Conservation (phyloP, 2,329 filamentous ascomycete genomes). For the Westerdykella sp. region DNA sequence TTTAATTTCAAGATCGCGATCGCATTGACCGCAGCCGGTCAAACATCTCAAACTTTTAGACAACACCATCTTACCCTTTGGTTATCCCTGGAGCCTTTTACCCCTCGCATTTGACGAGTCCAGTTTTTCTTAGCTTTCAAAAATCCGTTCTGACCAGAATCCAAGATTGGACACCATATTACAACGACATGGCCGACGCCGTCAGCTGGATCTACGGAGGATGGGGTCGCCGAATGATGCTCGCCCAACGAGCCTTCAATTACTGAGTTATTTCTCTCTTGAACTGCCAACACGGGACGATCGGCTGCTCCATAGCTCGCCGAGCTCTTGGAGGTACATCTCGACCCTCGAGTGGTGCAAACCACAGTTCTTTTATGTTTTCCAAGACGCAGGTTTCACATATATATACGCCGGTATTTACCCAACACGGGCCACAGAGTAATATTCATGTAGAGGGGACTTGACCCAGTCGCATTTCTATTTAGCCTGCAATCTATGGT, state of each 20-base stretch:
- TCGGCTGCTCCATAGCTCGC: constrained; percentile 6
- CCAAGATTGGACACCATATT: constrained; percentile 29
- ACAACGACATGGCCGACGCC: constrained; percentile 33
- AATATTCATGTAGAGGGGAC: neutral
- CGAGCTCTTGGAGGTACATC: constrained; percentile 6
- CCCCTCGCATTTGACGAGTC: no score
- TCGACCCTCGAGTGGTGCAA: constrained; percentile 1
- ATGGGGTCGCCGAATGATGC: constrained; percentile 25
- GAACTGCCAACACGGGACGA: constrained; percentile 6
- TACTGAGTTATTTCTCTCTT: neutral
- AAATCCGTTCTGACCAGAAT: constrained; percentile 1
- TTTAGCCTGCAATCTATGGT: constrained; percentile 2
- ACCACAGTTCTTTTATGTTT: constrained; percentile 2
- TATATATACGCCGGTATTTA: constrained; percentile 1
- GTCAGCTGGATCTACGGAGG: constrained; percentile 34
- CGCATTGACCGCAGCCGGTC: no score
- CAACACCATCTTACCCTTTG: no score
- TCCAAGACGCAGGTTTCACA: constrained; percentile 1
- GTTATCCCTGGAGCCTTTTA: no score
- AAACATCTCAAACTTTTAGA: no score
- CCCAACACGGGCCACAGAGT: neutral
- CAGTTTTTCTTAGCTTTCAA: no score
- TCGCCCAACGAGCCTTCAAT: constrained; percentile 13
- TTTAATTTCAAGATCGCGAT: no score
- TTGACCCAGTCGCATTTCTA: constrained; percentile 1